Base-by-base conservation (phyloP, 495 filamentous ascomycete species). In the Penicillium roqueforti region DNA sequence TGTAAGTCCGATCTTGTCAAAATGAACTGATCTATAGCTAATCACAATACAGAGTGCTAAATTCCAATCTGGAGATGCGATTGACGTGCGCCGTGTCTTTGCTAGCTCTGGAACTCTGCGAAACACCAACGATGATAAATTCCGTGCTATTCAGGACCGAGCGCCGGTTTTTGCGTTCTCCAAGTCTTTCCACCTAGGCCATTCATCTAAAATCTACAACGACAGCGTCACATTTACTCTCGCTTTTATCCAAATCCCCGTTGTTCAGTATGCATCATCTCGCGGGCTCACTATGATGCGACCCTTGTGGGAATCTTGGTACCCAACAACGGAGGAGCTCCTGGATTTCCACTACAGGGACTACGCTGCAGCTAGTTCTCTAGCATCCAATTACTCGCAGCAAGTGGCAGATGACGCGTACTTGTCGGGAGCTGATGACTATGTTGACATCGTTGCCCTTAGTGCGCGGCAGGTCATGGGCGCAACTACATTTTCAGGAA, bases 111-210 rank as follows among this genome's bases (percentile, higher is more conserved):
- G 89, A 14, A 79, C 74, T 3, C 68, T 97, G 22, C 61, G 73
- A 19, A 87, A 95, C 61, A 74, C 71, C 13, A 79, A 87, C 22
- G 88, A 92, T 55, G 66, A 68, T 9, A 65, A 68, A 6, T 91
- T 83, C 67, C 81, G 91, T 5, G 71, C 76, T 18, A 88, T 96
- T 51, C 85, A 87, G 73, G 88, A 95, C 34, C 84, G 91, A 25
- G 87, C 92, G 66, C 92, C 92, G 0, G 86, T 95, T 23, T 95
- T 96, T 74, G 91, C 91, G 0, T 96, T 96, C 66, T 84, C 88
- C 18, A 95, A 95, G 66, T 80, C 81, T 1, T 93, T 96, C 73
- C 66, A 66, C n/a, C 68, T 83, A 16, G 60, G 65, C 7, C 62
- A 54, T 26, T 60, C 67, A 28, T 16, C 62, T 26, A 40, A 62